Conservation (phyloP, 306 rosid species). For the Glycine soja region DNA sequence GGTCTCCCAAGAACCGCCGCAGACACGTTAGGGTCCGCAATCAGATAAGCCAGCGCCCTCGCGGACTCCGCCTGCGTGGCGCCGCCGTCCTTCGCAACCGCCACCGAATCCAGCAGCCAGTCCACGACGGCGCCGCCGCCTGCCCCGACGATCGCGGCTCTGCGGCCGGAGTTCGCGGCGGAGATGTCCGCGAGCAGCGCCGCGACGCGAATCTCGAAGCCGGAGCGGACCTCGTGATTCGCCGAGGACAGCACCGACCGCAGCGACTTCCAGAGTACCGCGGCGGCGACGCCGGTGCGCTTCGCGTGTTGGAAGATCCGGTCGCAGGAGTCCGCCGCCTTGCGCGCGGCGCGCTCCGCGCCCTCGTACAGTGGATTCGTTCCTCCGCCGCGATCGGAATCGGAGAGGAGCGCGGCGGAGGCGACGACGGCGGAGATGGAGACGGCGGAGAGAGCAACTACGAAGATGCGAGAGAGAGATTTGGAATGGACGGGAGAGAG, state of each 20-base stretch:
- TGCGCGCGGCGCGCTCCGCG: conserved; percentile 56
- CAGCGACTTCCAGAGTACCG: conserved; percentile 88
- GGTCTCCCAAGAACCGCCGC: conserved; percentile 83
- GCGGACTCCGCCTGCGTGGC: conserved; percentile 94
- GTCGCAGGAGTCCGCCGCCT: conserved; percentile 60
- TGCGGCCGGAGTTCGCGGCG: conserved; percentile 78
- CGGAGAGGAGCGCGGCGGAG: conserved; percentile 51
- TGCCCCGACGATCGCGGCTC: conserved; percentile 87
- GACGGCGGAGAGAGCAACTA: conserved; percentile 65
- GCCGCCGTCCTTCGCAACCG: conserved; percentile 73
- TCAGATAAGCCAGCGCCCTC: conserved; percentile 90
- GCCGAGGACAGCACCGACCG: conserved; percentile 86
- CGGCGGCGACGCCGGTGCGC: conserved; percentile 82
- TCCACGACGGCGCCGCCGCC: conserved; percentile 97
- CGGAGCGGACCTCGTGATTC: conserved; percentile 90
- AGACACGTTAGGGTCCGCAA: conserved; percentile 87
- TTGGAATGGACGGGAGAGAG: conserved; percentile 13
- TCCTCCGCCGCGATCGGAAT: conserved; percentile 40
- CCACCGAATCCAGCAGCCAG: conserved; percentile 91
- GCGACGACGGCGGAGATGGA: conserved; percentile 57
- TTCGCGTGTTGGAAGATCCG: conserved; percentile 65
- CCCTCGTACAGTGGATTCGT: conserved; percentile 54
- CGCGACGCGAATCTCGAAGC: conserved; percentile 93
- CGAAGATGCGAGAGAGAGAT: conserved; percentile 49
- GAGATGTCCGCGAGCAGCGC: conserved; percentile 88